A percentile compares a stretch with the other conserved stretches of the same genome.
Evolutionary conservation across 2,329 filamentous ascomycete genomes (phyloP).

Genomic region (Colletotrichum viniferum): DNA sequence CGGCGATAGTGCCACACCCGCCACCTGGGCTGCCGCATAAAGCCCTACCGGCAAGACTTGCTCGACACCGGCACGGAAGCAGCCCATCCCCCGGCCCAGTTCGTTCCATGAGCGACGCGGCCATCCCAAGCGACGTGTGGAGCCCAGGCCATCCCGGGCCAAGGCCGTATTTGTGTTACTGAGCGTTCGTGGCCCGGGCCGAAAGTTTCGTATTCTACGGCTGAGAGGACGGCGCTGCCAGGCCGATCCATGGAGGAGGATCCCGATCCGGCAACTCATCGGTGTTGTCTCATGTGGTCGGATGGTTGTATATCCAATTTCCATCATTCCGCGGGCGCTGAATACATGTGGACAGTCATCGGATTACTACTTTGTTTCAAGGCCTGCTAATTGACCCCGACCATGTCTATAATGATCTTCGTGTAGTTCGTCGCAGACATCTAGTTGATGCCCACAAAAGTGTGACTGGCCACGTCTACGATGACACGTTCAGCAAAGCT

Average conservation of each 20-base stretch:
- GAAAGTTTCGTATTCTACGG: background rate
- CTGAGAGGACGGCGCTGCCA: background rate
- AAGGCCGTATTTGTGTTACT: background rate
- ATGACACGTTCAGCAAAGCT: background rate
- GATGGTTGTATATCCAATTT: background rate
- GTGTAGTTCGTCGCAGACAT: background rate
- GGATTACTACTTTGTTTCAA: background rate
- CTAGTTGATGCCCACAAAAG: background rate
- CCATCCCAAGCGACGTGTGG: background rate
- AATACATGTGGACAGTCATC: background rate
- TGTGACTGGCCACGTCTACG: background rate
- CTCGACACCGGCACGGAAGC: background rate
- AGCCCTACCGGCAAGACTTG: background rate
- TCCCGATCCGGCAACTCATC: background rate
- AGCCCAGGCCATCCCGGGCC: background rate
- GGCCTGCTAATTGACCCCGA: background rate
- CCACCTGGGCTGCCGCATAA: background rate
- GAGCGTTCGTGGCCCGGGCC: slow-evolving; percentile 2
- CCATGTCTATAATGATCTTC: background rate
- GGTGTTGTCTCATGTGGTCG: background rate
- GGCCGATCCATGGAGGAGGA: background rate
- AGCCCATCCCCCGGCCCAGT: background rate
- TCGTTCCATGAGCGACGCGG: background rate
- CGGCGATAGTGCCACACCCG: background rate
- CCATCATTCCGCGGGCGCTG: background rate